phyloP scores from a whole-genome alignment of 441 rosid species.

The Euphorbia schlechtendalii region DNA sequence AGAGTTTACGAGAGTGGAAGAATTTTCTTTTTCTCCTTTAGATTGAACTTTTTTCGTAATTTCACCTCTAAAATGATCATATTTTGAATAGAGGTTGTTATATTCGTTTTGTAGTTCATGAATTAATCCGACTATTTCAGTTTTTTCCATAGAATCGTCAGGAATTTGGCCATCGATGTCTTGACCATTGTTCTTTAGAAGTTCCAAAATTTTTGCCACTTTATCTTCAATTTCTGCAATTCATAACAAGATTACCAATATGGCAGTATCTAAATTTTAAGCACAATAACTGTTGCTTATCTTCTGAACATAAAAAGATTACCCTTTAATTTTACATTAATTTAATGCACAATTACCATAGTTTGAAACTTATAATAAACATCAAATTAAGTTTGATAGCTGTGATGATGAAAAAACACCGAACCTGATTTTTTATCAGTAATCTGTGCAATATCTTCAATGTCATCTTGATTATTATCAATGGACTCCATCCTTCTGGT shows the following conservation, averaged over 20 bases:
- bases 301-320: neutral
- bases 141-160: conserved; percentile 34
- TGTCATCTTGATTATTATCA: conserved; percentile 15
- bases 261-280: neutral
- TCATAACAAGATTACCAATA: conserved; percentile 9
- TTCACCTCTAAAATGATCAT: conserved; percentile 36
- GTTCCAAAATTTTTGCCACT: conserved; percentile 47
- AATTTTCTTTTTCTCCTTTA: conserved; percentile 26
- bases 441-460: conserved; percentile 20
- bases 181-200: conserved; percentile 44
- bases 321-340: neutral
- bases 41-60: conserved; percentile 11
- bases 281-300: neutral
- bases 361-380: too few relatives aligned
- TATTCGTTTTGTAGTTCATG: conserved; percentile 54
- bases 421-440: conserved; percentile 38
- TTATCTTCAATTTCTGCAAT: conserved; percentile 54
- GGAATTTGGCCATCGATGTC: conserved; percentile 27
- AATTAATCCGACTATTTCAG: conserved; percentile 44
- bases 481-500: conserved; percentile 14
- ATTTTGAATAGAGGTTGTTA: conserved; percentile 35
- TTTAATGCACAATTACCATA: too few relatives aligned
- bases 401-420: neutral
- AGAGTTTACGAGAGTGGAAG: conserved; percentile 30
- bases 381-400: too few relatives aligned